Evolutionary conservation across 1,139 yeast species (phyloP).

Genomic region (Suhomyces yuchorum): DNA sequence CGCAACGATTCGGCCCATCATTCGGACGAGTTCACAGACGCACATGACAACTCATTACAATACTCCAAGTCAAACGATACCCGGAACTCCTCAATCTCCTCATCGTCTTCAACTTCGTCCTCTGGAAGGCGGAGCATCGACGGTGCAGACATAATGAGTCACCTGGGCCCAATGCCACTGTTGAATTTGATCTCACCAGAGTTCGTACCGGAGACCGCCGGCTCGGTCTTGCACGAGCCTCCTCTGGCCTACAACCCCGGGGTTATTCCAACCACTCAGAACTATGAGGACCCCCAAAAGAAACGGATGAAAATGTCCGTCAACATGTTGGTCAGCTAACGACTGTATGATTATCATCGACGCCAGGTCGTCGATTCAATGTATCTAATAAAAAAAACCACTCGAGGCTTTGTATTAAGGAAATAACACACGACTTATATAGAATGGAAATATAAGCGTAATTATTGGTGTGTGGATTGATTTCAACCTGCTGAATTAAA

Average conservation of each 20-base stretch:
- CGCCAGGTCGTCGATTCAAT: not conserved
- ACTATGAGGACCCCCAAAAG: constrained; percentile 32
- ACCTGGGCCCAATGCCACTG: not conserved
- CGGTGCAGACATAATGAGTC: constrained; percentile 11
- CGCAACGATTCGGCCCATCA: constrained; percentile 18
- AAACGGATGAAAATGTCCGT: constrained; percentile 48
- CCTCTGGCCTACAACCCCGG: not conserved
- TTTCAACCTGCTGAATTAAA: no score
- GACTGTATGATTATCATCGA: not conserved
- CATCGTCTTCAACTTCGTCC: constrained; percentile 10
- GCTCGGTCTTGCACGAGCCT: constrained; percentile 4
- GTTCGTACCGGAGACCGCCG: constrained; percentile 3
- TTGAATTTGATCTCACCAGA: not conserved
- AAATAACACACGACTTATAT: not conserved
- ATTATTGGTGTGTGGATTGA: not conserved
- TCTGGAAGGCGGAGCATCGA: constrained; percentile 12
- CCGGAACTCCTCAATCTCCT: constrained; percentile 4
- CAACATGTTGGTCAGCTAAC: constrained; percentile 46
- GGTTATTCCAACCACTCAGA: not conserved
- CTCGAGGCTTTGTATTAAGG: not conserved
- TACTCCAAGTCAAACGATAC: not conserved
- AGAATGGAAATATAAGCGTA: not conserved
- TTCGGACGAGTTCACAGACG: constrained; percentile 3
- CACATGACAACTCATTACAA: constrained; percentile 4
- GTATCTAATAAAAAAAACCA: not conserved